Percentiles rank a stretch among this genome's conserved stretches.
These are phyloP conservation scores for Eutrema salsugineum DNA, from an alignment of 441 rosid genomes.

Conservation along the genomic window DNA sequence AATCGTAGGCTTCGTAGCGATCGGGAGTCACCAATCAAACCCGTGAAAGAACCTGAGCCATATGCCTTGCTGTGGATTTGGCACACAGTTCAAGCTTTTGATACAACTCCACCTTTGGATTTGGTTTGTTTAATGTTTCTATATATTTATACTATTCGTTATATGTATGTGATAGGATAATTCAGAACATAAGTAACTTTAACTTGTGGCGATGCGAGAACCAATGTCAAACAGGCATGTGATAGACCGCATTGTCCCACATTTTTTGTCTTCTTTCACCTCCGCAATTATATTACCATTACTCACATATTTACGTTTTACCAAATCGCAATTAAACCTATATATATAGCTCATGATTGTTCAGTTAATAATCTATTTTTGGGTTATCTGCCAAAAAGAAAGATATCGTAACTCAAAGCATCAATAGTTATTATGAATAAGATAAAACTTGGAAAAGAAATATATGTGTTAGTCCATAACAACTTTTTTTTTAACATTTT, in stretches of 20 bases:
- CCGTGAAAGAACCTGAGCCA: background rate
- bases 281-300: background rate
- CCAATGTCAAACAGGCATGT: constrained; percentile 17
- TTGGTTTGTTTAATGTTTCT: background rate
- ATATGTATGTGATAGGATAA: constrained; percentile 14
- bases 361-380: too few species aligned
- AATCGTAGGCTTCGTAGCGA: too few species aligned
- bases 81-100: constrained; percentile 22
- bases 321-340: background rate
- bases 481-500: too few species aligned
- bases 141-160: background rate
- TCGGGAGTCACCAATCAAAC: too few species aligned
- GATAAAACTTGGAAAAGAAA: too few species aligned
- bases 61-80: constrained; percentile 5
- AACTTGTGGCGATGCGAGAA: background rate
- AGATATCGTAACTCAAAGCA: background rate
- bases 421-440: background rate
- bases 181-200: background rate
- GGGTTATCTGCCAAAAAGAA: too few species aligned
- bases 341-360: background rate
- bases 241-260: constrained; percentile 27
- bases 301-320: background rate
- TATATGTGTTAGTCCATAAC: background rate
- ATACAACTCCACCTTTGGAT: background rate
- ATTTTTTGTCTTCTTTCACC: constrained; percentile 20